Evolutionary conservation across 345 rosid genomes (phyloP), one percentile per base, ranked within the genome.

Genomic region (Isatis tinctoria): DNA sequence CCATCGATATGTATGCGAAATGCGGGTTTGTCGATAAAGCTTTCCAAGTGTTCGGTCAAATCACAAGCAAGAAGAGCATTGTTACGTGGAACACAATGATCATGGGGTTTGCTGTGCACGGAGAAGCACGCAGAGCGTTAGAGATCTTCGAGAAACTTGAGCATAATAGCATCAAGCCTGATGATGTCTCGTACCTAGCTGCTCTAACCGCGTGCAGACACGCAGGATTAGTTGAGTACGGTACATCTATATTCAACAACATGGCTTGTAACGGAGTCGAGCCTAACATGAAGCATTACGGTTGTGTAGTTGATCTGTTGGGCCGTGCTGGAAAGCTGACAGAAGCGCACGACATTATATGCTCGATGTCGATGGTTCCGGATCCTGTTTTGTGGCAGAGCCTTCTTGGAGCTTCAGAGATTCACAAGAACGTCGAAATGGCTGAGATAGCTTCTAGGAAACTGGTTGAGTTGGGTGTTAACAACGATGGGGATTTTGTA

Each of bases 21-120:
- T 91, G 97, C 1, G 96, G 97, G 48, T 84, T 87, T 73, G 87
- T 86, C 0, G 96, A 88, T 60, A 85, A 79, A 82, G 94, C 96
- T 3, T 84, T 62, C 26, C 36, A 16, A 66, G 94, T 91, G 20
- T 93, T 91, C 67, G 69, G 81, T 65, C 69, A 76, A 13, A 78
- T 91, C 81, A 77, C 37, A 33, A 69, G 87, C 54, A 47, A 45
- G 69, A 86, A 81, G 78, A 81, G 78, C 77, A 66, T 86, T 68
- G 84, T 93, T 59, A 83, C 97, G 4, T 93, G 97, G 98, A 93
- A 93, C 79, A 87, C 96, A 7, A 93, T 91, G 92, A 83, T 93
- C 30, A 91, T 83, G 92, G 96, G 86, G 20, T 89, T 85, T 73
- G 96, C 98, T 1, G 83, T 86, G 82, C 89, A 89, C 30, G 98